Evolutionary conservation across 1,284 basidiomycete genomes (phyloP), one percentile per base, ranked within the genome.

Genomic region (Phellopilus nigrolimitatus): DNA sequence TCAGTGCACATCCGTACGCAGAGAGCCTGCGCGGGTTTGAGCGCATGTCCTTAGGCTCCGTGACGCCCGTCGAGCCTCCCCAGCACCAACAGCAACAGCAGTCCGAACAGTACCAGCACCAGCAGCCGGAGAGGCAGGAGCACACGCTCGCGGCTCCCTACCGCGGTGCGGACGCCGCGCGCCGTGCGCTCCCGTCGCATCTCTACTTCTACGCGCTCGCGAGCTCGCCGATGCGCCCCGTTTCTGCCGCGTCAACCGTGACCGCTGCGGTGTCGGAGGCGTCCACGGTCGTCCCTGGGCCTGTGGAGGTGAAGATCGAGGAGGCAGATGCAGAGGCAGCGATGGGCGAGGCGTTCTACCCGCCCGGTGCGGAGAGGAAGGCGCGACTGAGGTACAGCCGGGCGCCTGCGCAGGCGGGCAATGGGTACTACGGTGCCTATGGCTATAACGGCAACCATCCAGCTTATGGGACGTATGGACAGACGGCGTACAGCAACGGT

Each of bases 151-250:
- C 79, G 12, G 75, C 84, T 40, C 76, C 82, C 1, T 87, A 87
- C 63, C 71, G 73, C 27, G 61, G 75, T 52, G 78, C 80, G 33
- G 71, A 74, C 48, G 70, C 65, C 45, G 69, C 70, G 48, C 69
- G 71, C 7, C 64, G 68, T 17, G 67, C 71, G 8, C 73, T 72
- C 43, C 84, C 80, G 52, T 58, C 87, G 82, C 76, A 82, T 60
- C 64, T 88, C 54, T 88, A 86, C 66, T 88, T 85, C 62, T 88
- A 88, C 67, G 75, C 82, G 1, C 72, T 88, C 41, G 78, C 85
- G 12, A 80, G 82, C 49, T 88, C 85, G 0, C 84, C 86, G 4
- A 69, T 53, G 12, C 37, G 34, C 24, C 17, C 31, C 6, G 19
- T 31, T 6, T 19, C 17, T 34, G 25, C 27, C 8, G 6, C 24